Evolutionary conservation across 148 eudicot species (phyloP).

Genomic region (Cornus suecica): DNA sequence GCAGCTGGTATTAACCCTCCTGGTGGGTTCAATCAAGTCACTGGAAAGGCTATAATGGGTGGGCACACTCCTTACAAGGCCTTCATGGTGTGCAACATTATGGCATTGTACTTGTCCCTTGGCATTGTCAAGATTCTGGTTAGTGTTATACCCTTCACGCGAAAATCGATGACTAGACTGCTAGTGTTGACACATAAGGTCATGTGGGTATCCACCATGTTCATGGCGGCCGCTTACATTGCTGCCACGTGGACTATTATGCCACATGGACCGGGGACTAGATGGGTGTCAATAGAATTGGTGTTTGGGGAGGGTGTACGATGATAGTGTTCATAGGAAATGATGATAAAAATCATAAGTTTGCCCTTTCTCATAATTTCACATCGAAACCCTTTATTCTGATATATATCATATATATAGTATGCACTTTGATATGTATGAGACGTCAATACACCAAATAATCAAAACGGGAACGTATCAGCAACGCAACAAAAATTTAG

Average conservation of each 20-base stretch:
- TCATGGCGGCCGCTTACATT: constrained; percentile 17
- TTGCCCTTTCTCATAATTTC: no score
- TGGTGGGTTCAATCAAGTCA: constrained; percentile 28
- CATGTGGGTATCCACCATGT: constrained; percentile 21
- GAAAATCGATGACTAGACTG: constrained; percentile 19
- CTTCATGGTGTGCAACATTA: constrained; percentile 28
- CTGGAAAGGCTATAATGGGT: constrained; percentile 25
- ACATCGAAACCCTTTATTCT: no score
- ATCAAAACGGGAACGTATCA: no score
- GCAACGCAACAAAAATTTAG: no score
- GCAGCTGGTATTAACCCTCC: constrained; percentile 36
- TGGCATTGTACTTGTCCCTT: constrained; percentile 27
- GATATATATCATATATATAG: no score
- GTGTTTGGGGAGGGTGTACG: constrained; percentile 14
- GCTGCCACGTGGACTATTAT: constrained; percentile 20
- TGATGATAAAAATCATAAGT: no score
- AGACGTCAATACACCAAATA: no score
- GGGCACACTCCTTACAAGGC: constrained; percentile 16
- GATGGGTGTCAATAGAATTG: constrained; percentile 12
- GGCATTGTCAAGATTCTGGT: constrained; percentile 25
- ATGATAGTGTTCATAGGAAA: constrained; percentile 11
- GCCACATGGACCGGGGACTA: constrained; percentile 6
- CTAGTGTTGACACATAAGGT: constrained; percentile 16
- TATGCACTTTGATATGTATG: no score
- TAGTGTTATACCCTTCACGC: constrained; percentile 21